Conservation (phyloP, 495 filamentous ascomycete genomes). For the Hypomontagnella monticulosa region DNA sequence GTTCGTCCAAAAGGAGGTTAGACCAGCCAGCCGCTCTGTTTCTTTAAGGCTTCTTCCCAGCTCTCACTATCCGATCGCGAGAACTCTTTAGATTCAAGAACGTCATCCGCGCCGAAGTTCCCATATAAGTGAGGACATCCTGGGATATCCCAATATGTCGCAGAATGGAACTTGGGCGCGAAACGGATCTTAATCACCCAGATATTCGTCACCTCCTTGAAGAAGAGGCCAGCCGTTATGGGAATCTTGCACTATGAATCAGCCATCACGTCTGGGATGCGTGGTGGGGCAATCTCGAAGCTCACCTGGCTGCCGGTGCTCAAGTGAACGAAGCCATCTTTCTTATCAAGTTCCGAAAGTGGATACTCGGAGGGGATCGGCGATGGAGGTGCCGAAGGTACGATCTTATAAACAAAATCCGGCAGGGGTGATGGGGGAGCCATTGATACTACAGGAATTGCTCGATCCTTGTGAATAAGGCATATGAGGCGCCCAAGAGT, state of each 20-base stretch:
- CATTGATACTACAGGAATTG: slow-evolving; percentile 24
- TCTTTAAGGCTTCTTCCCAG: slow-evolving; percentile 50
- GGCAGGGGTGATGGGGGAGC: slow-evolving; percentile 51
- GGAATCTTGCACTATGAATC: slow-evolving; percentile 50
- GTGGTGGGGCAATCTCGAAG: neutral
- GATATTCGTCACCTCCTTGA: slow-evolving; percentile 44
- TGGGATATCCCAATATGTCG: slow-evolving; percentile 57
- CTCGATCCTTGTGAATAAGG: too few species aligned
- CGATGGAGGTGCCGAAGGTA: slow-evolving; percentile 52
- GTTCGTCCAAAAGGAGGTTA: neutral
- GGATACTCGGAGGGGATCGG: slow-evolving; percentile 60
- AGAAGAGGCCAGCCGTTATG: slow-evolving; percentile 60
- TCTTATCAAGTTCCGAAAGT: slow-evolving; percentile 59
- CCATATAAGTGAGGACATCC: slow-evolving; percentile 60
- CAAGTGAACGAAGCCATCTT: slow-evolving; percentile 64
- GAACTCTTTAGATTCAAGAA: slow-evolving; percentile 47
- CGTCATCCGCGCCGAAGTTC: slow-evolving; percentile 56
- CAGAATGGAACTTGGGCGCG: slow-evolving; percentile 46
- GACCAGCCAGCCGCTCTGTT: slow-evolving; percentile 33
- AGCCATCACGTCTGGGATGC: neutral
- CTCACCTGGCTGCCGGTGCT: slow-evolving; percentile 58
- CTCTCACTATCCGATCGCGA: slow-evolving; percentile 43
- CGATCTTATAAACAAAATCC: slow-evolving; percentile 62
- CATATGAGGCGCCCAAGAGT: too few species aligned
- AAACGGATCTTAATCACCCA: slow-evolving; percentile 59